Conservation (phyloP, 2,329 filamentous ascomycete genomes). For the Ophiostoma sp. region DNA sequence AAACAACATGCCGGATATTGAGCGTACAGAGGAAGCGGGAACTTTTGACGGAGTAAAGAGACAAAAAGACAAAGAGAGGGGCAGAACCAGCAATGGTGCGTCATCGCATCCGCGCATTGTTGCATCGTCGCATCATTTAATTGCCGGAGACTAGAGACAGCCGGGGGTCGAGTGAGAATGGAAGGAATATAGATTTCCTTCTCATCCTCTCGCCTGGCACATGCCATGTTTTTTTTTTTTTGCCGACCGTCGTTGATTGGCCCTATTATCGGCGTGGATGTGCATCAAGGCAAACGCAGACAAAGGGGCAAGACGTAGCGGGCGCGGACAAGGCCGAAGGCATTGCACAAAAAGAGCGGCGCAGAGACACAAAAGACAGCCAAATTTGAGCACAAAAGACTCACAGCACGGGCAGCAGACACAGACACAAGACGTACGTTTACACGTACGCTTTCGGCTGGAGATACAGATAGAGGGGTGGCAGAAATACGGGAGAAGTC, state of each 20-base stretch:
- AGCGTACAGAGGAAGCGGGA: neutral
- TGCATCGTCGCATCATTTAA: neutral
- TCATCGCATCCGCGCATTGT: slow-evolving; percentile 12
- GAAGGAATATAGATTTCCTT: neutral
- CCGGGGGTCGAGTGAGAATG: neutral
- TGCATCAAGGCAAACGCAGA: neutral
- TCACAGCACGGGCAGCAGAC: neutral
- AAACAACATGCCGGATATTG: neutral
- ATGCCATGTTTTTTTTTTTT: neutral
- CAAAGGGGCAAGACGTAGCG: slow-evolving; percentile 13
- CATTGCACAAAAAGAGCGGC: neutral
- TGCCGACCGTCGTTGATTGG: neutral
- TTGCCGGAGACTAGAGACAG: neutral
- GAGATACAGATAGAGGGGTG: neutral
- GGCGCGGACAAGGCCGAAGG: neutral
- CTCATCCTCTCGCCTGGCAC: neutral
- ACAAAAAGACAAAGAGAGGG: neutral
- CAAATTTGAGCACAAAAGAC: neutral
- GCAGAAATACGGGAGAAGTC: neutral
- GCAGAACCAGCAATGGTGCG: neutral
- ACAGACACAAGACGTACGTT: neutral
- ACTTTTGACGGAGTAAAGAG: neutral
- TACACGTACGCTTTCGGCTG: neutral
- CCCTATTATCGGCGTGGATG: neutral
- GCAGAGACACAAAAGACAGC: neutral